These are phyloP conservation scores for Coprinopsis cinerea DNA, from an alignment of 768 basidiomycete species.

Conservation along the genomic window DNA sequence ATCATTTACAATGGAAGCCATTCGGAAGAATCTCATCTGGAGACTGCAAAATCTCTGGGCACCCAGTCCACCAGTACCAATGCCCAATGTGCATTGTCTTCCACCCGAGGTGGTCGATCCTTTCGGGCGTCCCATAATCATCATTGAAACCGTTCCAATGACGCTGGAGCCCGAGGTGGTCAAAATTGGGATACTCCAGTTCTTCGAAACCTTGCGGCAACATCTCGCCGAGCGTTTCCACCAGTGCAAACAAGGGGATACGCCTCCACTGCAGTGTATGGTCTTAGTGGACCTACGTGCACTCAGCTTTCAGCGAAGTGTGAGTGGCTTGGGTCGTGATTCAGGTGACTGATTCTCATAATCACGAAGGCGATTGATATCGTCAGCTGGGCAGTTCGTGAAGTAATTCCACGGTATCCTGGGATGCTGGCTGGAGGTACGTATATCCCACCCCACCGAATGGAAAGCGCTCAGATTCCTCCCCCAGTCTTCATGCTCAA, in stretches of 20 bases:
- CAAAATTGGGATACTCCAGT: constrained; percentile 39
- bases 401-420: constrained; percentile 65
- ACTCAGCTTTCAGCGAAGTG: constrained; percentile 50
- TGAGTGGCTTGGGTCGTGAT: constrained; percentile 28
- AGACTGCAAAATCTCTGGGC: constrained; percentile 43
- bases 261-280: constrained; percentile 58
- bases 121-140: constrained; percentile 58
- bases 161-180: constrained; percentile 30
- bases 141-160: constrained; percentile 43
- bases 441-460: constrained; percentile 12
- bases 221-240: constrained; percentile 45
- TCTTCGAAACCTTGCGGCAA: constrained; percentile 52
- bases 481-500: constrained; percentile 62
- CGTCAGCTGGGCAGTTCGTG: constrained; percentile 57
- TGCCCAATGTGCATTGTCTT: constrained; percentile 46
- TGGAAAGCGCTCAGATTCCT: constrained; percentile 6
- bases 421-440: constrained; percentile 72
- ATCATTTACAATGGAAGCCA: constrained; percentile 56
- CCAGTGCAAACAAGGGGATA: constrained; percentile 24
- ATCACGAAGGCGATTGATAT: constrained; percentile 49
- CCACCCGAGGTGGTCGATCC: constrained; percentile 48
- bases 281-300: constrained; percentile 59
- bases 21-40: constrained; percentile 52
- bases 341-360: constrained; percentile 5
- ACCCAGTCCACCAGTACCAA: constrained; percentile 19